A percentile compares a stretch with the other conserved stretches of the same genome.
These are phyloP conservation scores for Luvunga scandens DNA, from an alignment of 345 rosid species.

Conservation along the genomic window DNA sequence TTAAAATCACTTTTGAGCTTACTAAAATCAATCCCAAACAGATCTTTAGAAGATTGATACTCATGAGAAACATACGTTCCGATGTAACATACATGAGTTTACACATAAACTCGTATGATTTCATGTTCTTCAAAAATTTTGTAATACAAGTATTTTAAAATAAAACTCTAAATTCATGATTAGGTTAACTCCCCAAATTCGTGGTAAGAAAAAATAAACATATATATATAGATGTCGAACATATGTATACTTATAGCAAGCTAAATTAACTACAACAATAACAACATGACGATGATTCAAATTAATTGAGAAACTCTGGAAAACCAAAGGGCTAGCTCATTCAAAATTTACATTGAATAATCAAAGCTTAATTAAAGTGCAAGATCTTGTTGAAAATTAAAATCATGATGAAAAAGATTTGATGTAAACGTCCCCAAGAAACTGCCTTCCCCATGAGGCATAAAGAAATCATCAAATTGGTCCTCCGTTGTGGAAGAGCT, in stretches of 20 bases:
- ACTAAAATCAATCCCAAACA: accelerated
- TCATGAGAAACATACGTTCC: too few species aligned
- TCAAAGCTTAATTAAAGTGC: constrained; percentile 9
- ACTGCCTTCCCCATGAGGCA: constrained; percentile 23
- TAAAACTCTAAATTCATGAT: too few species aligned
- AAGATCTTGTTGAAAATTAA: constrained; percentile 24
- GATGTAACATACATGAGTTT: too few species aligned
- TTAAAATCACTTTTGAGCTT: too few species aligned
- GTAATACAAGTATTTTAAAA: too few species aligned
- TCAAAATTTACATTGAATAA: not conserved
- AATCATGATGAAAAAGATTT: constrained; percentile 16
- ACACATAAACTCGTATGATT: too few species aligned
- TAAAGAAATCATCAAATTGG: constrained; percentile 14
- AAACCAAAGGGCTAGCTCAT: not conserved
- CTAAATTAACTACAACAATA: not conserved
- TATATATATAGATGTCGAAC: too few species aligned
- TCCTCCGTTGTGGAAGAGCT: constrained; percentile 16
- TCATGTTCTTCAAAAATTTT: too few species aligned
- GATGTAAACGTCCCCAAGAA: constrained; percentile 34
- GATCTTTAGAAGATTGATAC: too few species aligned
- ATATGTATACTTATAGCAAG: not conserved
- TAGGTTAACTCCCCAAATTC: too few species aligned
- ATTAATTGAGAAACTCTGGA: not conserved
- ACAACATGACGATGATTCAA: not conserved
- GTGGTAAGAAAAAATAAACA: too few species aligned